Conservation (phyloP, 2,329 filamentous ascomycete genomes). For the Penicillium concentricum region DNA sequence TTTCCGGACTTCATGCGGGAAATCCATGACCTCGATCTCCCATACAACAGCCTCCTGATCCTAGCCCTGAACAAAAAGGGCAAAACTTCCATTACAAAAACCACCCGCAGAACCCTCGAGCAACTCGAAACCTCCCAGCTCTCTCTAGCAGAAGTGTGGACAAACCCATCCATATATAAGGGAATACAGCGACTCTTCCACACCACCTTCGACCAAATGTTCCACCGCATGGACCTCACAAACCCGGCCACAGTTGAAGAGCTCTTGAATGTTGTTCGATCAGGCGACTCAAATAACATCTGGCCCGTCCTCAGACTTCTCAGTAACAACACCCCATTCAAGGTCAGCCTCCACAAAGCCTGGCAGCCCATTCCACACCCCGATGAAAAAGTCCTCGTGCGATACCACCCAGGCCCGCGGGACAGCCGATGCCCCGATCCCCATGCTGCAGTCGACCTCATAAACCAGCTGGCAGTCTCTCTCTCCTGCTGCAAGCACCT, state of each 20-base stretch:
- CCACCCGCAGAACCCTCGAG: slow-evolving; percentile 24
- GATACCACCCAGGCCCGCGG: slow-evolving; percentile 24
- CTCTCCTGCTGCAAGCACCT: slow-evolving; percentile 41
- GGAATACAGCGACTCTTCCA: slow-evolving; percentile 28
- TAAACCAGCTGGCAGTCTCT: slow-evolving; percentile 47
- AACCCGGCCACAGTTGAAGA: slow-evolving; percentile 31
- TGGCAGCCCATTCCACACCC: slow-evolving; percentile 26
- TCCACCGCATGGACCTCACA: slow-evolving; percentile 36
- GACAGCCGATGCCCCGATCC: slow-evolving; percentile 30
- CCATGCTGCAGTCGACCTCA: slow-evolving; percentile 41
- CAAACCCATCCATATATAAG: slow-evolving; percentile 27
- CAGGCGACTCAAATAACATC: slow-evolving; percentile 27
- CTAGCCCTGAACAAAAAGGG: slow-evolving; percentile 29
- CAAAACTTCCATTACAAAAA: slow-evolving; percentile 23
- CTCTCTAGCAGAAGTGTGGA: slow-evolving; percentile 31
- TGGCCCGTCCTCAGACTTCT: slow-evolving; percentile 36
- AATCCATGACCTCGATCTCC: slow-evolving; percentile 32
- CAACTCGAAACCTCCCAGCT: slow-evolving; percentile 28
- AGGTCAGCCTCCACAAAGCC: slow-evolving; percentile 37
- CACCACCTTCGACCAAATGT: slow-evolving; percentile 30
- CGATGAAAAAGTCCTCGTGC: slow-evolving; percentile 27
- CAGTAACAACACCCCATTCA: slow-evolving; percentile 37
- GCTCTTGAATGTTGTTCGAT: slow-evolving; percentile 31
- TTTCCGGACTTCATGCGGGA: slow-evolving; percentile 28
- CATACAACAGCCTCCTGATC: slow-evolving; percentile 31